Evolutionary conservation across 2,329 filamentous ascomycete species (phyloP).

Genomic region (Phyllosticta capitalensis): DNA sequence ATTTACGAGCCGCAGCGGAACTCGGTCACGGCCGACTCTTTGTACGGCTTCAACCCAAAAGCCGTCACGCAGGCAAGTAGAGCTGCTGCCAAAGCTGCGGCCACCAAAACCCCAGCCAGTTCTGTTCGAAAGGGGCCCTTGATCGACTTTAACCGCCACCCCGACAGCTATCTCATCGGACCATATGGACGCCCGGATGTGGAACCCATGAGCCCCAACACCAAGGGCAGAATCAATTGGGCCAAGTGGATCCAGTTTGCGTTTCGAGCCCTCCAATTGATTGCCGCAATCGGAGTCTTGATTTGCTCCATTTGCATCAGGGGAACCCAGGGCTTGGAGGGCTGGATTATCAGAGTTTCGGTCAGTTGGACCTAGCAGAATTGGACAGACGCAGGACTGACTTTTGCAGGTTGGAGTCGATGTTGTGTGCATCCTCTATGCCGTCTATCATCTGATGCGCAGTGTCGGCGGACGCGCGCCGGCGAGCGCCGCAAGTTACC

Average conservation of each 20-base stretch:
- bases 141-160: slow-evolving; percentile 75
- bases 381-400: background rate
- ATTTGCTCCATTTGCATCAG: slow-evolving; percentile 69
- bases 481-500: slow-evolving; percentile 77
- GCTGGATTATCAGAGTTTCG: slow-evolving; percentile 68
- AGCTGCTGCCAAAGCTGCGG: slow-evolving; percentile 39
- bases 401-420: slow-evolving; percentile 60
- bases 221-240: slow-evolving; percentile 62
- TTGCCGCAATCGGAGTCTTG: slow-evolving; percentile 62
- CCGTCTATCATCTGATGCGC: slow-evolving; percentile 67
- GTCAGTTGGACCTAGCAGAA: slow-evolving; percentile 42
- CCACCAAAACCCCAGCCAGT: slow-evolving; percentile 45
- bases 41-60: slow-evolving; percentile 70
- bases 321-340: slow-evolving; percentile 52
- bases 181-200: slow-evolving; percentile 52
- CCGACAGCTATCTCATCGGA: slow-evolving; percentile 62
- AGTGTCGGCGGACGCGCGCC: slow-evolving; percentile 63
- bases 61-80: slow-evolving; percentile 73
- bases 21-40: slow-evolving; percentile 42
- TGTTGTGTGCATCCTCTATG: slow-evolving; percentile 63
- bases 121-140: slow-evolving; percentile 53
- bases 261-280: slow-evolving; percentile 56
- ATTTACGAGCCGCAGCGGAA: slow-evolving; percentile 56
- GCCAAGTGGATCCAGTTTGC: slow-evolving; percentile 59
- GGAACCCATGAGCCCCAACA: slow-evolving; percentile 57